Conservation (phyloP, 1,139 yeast species). For the Taphrina betulina region DNA sequence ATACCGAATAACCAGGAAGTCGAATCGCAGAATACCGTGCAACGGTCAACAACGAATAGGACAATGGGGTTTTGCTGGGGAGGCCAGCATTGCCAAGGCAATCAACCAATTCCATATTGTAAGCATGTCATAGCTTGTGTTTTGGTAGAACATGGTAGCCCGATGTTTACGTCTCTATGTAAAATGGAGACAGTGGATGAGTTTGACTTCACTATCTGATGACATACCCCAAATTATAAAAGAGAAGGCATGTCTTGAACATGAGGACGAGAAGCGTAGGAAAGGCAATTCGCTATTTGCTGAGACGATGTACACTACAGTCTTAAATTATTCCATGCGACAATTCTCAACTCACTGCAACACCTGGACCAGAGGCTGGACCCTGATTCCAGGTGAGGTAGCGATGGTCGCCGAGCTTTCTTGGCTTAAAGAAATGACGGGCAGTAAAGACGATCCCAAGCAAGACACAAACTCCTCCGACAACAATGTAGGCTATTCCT, state of each 20-base stretch:
- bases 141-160: conserved; percentile 9
- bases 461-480: conserved; percentile 80
- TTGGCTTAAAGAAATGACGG: conserved; percentile 64
- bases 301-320: not conserved
- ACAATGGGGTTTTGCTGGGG: too few relatives aligned
- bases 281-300: too few relatives aligned
- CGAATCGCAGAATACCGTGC: too few relatives aligned
- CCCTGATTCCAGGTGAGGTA: conserved; percentile 60
- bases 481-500: conserved; percentile 86
- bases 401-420: conserved; percentile 71
- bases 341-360: not conserved
- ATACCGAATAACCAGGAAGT: too few relatives aligned
- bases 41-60: too few relatives aligned
- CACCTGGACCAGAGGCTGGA: not conserved
- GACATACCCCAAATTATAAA: too few relatives aligned
- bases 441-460: conserved; percentile 60
- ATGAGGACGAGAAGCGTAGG: too few relatives aligned
- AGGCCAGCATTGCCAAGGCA: too few relatives aligned
- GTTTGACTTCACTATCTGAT: not conserved
- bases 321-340: not conserved
- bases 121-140: conserved; percentile 32
- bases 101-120: too few relatives aligned
- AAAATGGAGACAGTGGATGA: not conserved
- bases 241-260: not conserved
- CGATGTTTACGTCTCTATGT: not conserved